Conservation (phyloP, 208 protist species). For the Wallacemonas sp. region DNA sequence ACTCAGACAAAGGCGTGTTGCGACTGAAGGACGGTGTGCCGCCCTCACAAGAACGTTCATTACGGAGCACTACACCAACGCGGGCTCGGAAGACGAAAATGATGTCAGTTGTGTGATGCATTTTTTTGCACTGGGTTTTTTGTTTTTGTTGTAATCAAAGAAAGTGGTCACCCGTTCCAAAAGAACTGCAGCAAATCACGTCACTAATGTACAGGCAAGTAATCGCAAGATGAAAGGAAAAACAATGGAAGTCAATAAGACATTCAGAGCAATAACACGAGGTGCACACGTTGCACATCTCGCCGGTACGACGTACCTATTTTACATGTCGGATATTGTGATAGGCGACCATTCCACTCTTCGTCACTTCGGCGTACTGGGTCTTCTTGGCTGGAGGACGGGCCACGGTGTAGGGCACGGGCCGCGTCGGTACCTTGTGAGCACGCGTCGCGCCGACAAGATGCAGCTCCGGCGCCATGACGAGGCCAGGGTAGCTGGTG, state of each 20-base stretch:
- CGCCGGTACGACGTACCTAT: constrained; percentile 13
- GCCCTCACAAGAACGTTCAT: too few species aligned
- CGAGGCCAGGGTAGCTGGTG: constrained; percentile 51
- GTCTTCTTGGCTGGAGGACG: constrained; percentile 6
- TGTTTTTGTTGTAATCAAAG: too few species aligned
- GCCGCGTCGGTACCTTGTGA: constrained; percentile 55
- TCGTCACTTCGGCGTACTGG: constrained; percentile 54
- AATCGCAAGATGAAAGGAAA: constrained; percentile 66
- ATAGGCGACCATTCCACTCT: constrained; percentile 77
- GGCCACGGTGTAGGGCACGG: constrained; percentile 69
- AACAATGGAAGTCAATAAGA: too few species aligned
- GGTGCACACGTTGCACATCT: too few species aligned
- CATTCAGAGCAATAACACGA: too few species aligned
- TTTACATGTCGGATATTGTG: constrained; percentile 43
- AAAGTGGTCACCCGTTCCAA: not conserved
- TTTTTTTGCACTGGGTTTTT: too few species aligned
- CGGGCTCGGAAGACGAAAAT: too few species aligned
- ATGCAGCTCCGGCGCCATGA: constrained; percentile 72
- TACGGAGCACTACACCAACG: too few species aligned
- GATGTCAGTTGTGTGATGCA: too few species aligned
- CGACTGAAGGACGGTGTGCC: too few species aligned
- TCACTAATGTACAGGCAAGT: constrained; percentile 32
- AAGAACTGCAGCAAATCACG: not conserved
- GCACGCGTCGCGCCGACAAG: constrained; percentile 42
- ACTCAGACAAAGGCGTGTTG: too few species aligned